phyloP scores from a whole-genome alignment of 768 basidiomycete species.

The Phylloporus sp. region DNA sequence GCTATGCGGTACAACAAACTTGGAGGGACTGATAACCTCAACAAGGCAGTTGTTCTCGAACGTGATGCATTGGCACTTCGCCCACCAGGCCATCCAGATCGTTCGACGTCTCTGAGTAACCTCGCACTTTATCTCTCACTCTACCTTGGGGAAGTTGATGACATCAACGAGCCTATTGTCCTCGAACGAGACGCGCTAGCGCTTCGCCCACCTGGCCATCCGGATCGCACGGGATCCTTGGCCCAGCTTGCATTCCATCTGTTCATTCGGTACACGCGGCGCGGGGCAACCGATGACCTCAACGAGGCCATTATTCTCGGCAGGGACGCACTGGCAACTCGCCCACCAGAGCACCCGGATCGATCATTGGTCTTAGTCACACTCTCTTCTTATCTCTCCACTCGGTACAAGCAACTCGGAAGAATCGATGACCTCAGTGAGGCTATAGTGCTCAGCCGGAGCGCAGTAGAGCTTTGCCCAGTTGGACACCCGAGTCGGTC shows the following conservation, averaged over 20 bases:
- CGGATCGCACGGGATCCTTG: no score
- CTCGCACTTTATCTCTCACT: neutral
- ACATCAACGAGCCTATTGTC: no score
- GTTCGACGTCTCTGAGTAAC: neutral
- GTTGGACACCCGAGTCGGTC: neutral
- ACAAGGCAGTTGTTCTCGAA: neutral
- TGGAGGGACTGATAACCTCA: neutral
- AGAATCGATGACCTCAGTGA: neutral
- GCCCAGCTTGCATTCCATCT: no score
- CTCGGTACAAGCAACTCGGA: neutral
- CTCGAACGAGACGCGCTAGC: no score
- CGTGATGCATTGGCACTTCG: neutral
- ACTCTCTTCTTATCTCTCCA: neutral
- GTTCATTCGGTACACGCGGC: neutral
- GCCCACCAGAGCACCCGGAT: neutral
- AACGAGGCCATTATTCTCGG: neutral
- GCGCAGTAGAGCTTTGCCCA: neutral
- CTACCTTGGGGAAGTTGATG: neutral
- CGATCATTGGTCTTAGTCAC: neutral
- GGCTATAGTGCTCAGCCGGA: neutral
- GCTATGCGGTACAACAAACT: neutral
- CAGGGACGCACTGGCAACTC: neutral
- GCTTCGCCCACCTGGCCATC: no score
- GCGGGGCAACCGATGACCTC: neutral
- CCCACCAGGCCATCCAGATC: neutral